These are phyloP conservation scores for Serendipita sp. DNA, from an alignment of 768 basidiomycete species.

Conservation along the genomic window DNA sequence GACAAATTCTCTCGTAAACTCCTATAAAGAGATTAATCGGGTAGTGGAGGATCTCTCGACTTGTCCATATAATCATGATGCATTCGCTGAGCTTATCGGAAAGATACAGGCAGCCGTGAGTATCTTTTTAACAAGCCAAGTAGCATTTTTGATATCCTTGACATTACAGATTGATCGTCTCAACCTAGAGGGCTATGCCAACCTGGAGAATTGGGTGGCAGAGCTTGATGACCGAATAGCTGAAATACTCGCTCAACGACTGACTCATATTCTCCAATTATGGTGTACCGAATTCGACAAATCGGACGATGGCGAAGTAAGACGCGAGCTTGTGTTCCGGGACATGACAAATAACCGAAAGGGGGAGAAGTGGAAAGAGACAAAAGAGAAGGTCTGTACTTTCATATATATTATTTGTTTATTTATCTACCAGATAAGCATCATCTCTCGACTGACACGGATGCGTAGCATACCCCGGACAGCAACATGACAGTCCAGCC, in stretches of 20 bases:
- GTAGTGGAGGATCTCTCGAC: conserved; percentile 77
- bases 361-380: conserved; percentile 63
- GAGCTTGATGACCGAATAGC: conserved; percentile 74
- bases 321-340: conserved; percentile 36
- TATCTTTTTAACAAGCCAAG: conserved; percentile 7
- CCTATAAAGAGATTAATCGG: conserved; percentile 71
- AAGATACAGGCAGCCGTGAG: conserved; percentile 75
- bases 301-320: conserved; percentile 48
- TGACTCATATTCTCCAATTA: conserved; percentile 61
- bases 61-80: conserved; percentile 71
- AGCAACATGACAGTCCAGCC: conserved; percentile 64
- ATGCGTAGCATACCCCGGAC: conserved; percentile 42
- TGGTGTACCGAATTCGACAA: conserved; percentile 85
- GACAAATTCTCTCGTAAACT: conserved; percentile 82
- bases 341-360: conserved; percentile 51
- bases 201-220: conserved; percentile 83
- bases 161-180: conserved; percentile 65
- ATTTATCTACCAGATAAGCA: neutral
- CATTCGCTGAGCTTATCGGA: conserved; percentile 61
- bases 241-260: conserved; percentile 53
- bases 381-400: conserved; percentile 38
- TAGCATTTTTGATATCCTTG: neutral
- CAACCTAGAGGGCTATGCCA: conserved; percentile 90
- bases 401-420: too few species aligned
- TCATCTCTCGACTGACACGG: neutral